Evolutionary conservation across 108 stramenopile species (phyloP).

Genomic region (Cyclotella kingstonii): DNA sequence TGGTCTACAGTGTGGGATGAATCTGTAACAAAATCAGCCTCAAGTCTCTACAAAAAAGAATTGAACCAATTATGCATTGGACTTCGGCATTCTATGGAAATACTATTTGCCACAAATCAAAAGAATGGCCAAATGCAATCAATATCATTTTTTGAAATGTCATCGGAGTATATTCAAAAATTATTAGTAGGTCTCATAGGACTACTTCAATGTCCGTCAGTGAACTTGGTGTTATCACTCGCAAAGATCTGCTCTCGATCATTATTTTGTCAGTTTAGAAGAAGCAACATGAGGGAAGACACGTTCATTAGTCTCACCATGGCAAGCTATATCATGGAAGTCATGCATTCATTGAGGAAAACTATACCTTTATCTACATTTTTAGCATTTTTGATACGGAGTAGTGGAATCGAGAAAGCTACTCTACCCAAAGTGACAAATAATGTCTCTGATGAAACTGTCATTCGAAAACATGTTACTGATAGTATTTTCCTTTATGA

Average conservation of each 20-base stretch:
- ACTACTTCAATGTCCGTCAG: conserved; percentile 45
- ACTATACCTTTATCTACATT: conserved; percentile 58
- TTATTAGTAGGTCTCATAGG: conserved; percentile 49
- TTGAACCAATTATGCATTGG: conserved; percentile 27
- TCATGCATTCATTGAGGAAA: conserved; percentile 55
- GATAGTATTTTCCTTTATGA: conserved; percentile 30
- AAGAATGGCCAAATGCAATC: conserved; percentile 7
- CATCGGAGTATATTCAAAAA: conserved; percentile 51
- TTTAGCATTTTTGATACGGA: conserved; percentile 54
- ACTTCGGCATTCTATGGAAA: conserved; percentile 19
- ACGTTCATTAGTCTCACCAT: conserved; percentile 15
- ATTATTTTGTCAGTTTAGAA: conserved; percentile 5
- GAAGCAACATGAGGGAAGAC: neutral
- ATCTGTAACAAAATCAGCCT: neutral
- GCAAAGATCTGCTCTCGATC: conserved; percentile 44
- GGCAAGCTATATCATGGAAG: conserved; percentile 46
- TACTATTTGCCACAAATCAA: conserved; percentile 11
- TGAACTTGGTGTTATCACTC: conserved; percentile 27
- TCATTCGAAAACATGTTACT: neutral
- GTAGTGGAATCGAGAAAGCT: conserved; percentile 37
- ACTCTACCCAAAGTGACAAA: neutral
- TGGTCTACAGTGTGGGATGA: conserved; percentile 8
- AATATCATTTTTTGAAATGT: conserved; percentile 53
- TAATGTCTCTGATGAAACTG: neutral
- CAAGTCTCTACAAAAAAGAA: neutral